These are phyloP conservation scores for Adenanthera pavonina DNA, from an alignment of 306 rosid species.

Conservation along the genomic window DNA sequence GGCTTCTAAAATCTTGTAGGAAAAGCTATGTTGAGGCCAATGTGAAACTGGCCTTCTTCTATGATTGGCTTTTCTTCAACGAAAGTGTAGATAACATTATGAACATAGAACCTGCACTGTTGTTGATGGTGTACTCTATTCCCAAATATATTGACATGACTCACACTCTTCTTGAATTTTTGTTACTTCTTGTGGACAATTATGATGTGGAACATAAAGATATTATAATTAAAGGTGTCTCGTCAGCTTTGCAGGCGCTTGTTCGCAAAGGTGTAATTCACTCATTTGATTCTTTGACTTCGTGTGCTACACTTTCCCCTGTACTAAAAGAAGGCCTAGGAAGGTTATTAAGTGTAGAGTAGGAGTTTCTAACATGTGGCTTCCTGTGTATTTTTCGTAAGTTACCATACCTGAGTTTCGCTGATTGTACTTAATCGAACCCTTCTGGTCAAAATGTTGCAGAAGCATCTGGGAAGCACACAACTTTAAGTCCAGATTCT, in stretches of 20 bases:
- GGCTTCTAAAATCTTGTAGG: constrained; percentile 69
- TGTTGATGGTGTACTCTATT: constrained; percentile 75
- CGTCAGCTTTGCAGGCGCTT: constrained; percentile 60
- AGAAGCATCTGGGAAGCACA: not conserved
- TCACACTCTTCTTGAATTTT: constrained; percentile 67
- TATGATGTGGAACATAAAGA: constrained; percentile 63
- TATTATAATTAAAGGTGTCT: constrained; percentile 61
- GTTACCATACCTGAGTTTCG: not conserved
- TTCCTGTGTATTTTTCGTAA: not conserved
- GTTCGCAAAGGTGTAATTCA: constrained; percentile 60
- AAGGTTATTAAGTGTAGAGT: constrained; percentile 29
- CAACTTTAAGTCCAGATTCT: not conserved
- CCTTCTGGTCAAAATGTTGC: not conserved
- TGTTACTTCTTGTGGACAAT: constrained; percentile 72
- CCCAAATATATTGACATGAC: constrained; percentile 66
- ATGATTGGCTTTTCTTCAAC: constrained; percentile 89
- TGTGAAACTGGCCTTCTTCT: constrained; percentile 75
- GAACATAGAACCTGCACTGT: constrained; percentile 87
- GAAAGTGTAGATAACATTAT: constrained; percentile 67
- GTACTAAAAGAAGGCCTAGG: constrained; percentile 46
- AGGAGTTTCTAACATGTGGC: constrained; percentile 27
- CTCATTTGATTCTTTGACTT: constrained; percentile 64
- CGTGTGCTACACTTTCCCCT: constrained; percentile 55
- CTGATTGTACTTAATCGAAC: not conserved
- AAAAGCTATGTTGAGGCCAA: constrained; percentile 57